phyloP scores from a whole-genome alignment of 306 rosid genomes.

The Ormosia emarginata region DNA sequence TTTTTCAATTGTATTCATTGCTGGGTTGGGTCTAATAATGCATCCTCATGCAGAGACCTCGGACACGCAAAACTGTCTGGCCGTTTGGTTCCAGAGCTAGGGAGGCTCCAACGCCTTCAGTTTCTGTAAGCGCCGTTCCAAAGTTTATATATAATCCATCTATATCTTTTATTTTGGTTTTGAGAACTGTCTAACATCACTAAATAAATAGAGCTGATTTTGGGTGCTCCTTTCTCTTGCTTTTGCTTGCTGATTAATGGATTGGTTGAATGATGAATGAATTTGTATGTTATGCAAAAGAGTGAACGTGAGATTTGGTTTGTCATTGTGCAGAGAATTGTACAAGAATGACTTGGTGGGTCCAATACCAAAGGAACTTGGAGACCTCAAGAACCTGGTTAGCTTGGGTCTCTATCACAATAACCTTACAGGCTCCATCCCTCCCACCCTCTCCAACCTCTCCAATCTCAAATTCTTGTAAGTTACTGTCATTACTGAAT shows the following conservation, averaged over 20 bases:
- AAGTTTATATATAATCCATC: not conserved
- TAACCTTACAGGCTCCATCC: conserved; percentile 64
- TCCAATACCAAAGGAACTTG: conserved; percentile 64
- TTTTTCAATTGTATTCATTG: not conserved
- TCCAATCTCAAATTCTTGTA: conserved; percentile 75
- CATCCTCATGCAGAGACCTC: conserved; percentile 58
- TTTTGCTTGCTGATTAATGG: not conserved
- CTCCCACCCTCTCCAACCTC: conserved; percentile 64
- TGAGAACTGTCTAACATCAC: not conserved
- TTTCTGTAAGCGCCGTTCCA: conserved; percentile 60
- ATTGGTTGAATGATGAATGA: not conserved
- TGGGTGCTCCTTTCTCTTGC: no score
- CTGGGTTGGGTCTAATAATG: not conserved
- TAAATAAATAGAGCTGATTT: not conserved
- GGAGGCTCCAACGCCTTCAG: conserved; percentile 69
- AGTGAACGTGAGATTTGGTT: not conserved
- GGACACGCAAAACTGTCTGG: conserved; percentile 86
- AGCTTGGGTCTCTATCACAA: conserved; percentile 87
- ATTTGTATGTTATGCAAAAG: not conserved
- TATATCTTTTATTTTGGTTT: not conserved
- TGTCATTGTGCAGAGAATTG: conserved; percentile 49
- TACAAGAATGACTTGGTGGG: conserved; percentile 70
- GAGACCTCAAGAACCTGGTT: conserved; percentile 62
- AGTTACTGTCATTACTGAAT: not conserved
- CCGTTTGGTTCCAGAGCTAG: conserved; percentile 62